Evolutionary conservation across 176 grass and related monocot species (phyloP).

Genomic region (Cenchrus fungigraminus): DNA sequence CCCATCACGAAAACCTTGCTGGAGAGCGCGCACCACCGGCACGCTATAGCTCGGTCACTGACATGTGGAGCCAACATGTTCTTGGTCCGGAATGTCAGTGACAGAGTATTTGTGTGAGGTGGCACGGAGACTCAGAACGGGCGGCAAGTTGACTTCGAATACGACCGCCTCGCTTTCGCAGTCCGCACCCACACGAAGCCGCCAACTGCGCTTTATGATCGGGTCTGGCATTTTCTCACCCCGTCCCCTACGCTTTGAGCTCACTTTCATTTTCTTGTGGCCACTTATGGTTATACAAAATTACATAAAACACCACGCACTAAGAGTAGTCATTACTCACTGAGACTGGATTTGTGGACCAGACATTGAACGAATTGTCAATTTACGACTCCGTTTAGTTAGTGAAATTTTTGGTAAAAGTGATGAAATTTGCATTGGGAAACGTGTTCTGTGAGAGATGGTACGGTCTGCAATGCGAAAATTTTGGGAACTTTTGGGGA

Average conservation of each 20-base stretch:
- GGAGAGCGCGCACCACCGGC: fast-evolving
- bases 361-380: too few species aligned
- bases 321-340: too few species aligned
- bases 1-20: not conserved
- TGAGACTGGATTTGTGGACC: too few species aligned
- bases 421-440: too few species aligned
- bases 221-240: not conserved
- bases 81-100: not conserved
- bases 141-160: not conserved
- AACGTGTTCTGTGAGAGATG: too few species aligned
- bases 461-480: too few species aligned
- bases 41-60: not conserved
- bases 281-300: not conserved
- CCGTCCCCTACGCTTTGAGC: not conserved
- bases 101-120: fast-evolving
- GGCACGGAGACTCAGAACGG: too few species aligned
- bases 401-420: too few species aligned
- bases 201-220: not conserved
- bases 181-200: too few species aligned
- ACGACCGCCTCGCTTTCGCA: not conserved
- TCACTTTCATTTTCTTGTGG: not conserved
- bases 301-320: too few species aligned
- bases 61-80: not conserved
- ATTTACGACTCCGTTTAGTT: too few species aligned
- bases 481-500: too few species aligned